Percentiles rank a stretch among this genome's conserved stretches.
These are phyloP conservation scores for Talaromyces rugulosus DNA, from an alignment of 2,329 filamentous ascomycete genomes.

Conservation along the genomic window DNA sequence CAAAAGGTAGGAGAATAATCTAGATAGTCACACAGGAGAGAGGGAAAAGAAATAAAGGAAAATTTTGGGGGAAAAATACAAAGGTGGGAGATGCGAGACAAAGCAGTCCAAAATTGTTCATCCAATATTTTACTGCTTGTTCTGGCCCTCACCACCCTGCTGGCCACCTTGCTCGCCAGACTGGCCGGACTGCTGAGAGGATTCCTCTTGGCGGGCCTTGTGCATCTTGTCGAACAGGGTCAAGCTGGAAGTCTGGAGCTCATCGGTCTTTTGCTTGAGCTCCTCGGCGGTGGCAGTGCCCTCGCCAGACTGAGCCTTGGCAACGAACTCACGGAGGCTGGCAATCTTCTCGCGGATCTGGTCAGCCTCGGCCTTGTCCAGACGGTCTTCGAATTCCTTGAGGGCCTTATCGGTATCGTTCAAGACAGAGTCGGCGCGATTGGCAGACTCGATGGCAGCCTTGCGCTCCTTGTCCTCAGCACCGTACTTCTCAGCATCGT, in stretches of 20 bases:
- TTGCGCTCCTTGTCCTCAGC: slow-evolving; percentile 97
- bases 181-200: slow-evolving; percentile 47
- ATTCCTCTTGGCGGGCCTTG: slow-evolving; percentile 76
- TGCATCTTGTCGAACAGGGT: slow-evolving; percentile 99
- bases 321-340: slow-evolving; percentile 79
- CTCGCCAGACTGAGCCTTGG: slow-evolving; percentile 93
- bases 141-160: slow-evolving; percentile 57
- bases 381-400: slow-evolving; percentile 91
- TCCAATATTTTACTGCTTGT: slow-evolving; percentile 56
- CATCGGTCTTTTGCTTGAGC: slow-evolving; percentile 98
- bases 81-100: background rate
- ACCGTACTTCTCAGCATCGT: slow-evolving; percentile 95
- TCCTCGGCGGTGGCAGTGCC: slow-evolving; percentile 78
- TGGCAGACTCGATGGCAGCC: slow-evolving; percentile 89
- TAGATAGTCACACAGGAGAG: slow-evolving; percentile 13
- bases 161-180: slow-evolving; percentile 36
- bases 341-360: slow-evolving; percentile 91
- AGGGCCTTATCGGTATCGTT: slow-evolving; percentile 98
- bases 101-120: background rate
- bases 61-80: slow-evolving; percentile 6
- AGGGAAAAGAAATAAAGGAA: background rate
- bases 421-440: slow-evolving; percentile 91
- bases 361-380: slow-evolving; percentile 94
- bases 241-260: slow-evolving; percentile 91
- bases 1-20: slow-evolving; percentile 16